Base-by-base conservation (phyloP, 345 rosid genomes). In the Rhodamnia argentea region DNA sequence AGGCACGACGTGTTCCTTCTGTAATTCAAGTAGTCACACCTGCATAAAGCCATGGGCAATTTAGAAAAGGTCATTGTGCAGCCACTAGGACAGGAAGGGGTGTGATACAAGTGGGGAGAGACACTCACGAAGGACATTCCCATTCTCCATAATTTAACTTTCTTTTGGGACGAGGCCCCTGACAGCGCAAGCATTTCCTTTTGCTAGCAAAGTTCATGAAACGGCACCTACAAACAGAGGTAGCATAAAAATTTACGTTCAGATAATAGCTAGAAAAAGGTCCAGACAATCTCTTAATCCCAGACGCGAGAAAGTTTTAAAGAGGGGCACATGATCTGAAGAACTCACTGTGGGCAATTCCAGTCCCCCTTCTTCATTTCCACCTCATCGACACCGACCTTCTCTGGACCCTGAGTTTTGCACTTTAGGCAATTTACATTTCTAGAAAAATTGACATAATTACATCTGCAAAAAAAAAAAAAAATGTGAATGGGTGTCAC, bases 191-290 rank as follows among this genome's bases (percentile, higher is more conserved):
- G 89, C 99, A 97, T 62, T 84, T 91, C 87, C 84, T 94, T 74
- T 97, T 97, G 92, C 92, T 90, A 32, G 99, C 92, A 85, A 97
- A 97, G 91, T 97, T 97, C 99, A 97, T 93, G 92, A 95, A 97
- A n/a, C 87, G 90, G 90, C 99, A 97, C 89, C 98, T 97, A 89
- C 87, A 84, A 16, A 53, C 52, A 11, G 50, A 22, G 18, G 56
- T 6, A 64, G 15, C 37, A 24, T 27, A 54, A 54, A 37, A 70
- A 2, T 7, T 32, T 70, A 20, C 20, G 3, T 22, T 9, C 24
- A 32, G 24, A 32, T 10, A 70, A 32, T 32, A 70, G 20, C 78
- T 1, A 70, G 40, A 70, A 20, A 20, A 24, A 18, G 44, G 78
- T 32, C 78, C 47, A 40, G 13, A 18, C 78, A 40, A 32, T 70